Conservation (phyloP, 2,329 filamentous ascomycete genomes). For the Akanthomyces muscarius region DNA sequence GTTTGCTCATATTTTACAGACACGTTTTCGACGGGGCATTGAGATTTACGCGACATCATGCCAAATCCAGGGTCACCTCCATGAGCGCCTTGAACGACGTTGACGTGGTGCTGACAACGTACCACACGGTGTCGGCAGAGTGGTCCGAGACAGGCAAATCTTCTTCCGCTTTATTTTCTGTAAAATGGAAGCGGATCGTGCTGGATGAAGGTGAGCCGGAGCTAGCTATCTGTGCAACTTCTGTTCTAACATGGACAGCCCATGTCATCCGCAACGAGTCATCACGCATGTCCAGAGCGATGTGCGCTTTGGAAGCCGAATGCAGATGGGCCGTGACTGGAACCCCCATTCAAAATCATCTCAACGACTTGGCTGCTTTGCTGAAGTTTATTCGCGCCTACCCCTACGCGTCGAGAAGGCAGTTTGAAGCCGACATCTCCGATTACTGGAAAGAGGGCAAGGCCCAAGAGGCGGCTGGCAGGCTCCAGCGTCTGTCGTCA, state of each 20-base stretch:
- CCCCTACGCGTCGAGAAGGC: constrained; percentile 36
- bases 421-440: constrained; percentile 37
- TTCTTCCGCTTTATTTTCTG: constrained; percentile 29
- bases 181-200: constrained; percentile 30
- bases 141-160: constrained; percentile 23
- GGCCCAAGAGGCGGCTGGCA: constrained; percentile 33
- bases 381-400: constrained; percentile 39
- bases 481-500: constrained; percentile 36
- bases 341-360: constrained; percentile 44
- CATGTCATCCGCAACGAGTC: constrained; percentile 37
- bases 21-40: background rate
- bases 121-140: constrained; percentile 37
- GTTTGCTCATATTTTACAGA: background rate
- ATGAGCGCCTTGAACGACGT: background rate
- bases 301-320: constrained; percentile 32
- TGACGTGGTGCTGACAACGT: constrained; percentile 38
- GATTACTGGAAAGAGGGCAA: constrained; percentile 36
- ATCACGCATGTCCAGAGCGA: constrained; percentile 32
- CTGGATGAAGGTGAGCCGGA: constrained; percentile 17
- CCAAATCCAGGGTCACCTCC: background rate
- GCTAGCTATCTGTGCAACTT: background rate
- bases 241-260: constrained; percentile 26
- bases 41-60: background rate
- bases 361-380: constrained; percentile 28
- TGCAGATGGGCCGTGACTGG: constrained; percentile 45